Evolutionary conservation across 2,329 filamentous ascomycete genomes (phyloP), one percentile per base, ranked within the genome.

Genomic region (Arthrobotrys megalospora): DNA sequence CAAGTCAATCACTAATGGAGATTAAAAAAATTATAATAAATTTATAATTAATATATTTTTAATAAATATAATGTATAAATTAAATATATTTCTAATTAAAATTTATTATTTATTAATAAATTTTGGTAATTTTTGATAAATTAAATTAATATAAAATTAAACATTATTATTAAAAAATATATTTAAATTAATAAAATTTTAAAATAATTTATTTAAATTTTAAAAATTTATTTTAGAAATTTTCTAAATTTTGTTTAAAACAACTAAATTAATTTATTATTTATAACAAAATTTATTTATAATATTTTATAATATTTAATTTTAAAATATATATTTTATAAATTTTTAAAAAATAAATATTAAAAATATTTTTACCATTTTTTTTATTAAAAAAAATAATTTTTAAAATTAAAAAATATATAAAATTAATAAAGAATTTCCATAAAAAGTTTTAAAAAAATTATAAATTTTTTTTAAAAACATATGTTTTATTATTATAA

Each of bases 391-490:
- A 38, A 38, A 6, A 38, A 3, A 8, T 45, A 8, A 62, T 62
- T 6, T 62, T 62, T 5, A 62, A 38, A 62, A 38, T 16, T 11
- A 62, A 8, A 12, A 16, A 45, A 45, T 45, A 38, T 45, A 21
- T 60, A 11, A 34, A 34, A 62, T 32, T 34, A 8, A 62, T 62
- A 38, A 34, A 32, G 41, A 16, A 16, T 38, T 14, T 62, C 5
- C 16, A 38, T 34, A 34, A 10, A 41, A 38, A 24, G 43, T 34
- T 24, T 62, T 12, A 16, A 34, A 16, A 62, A 16, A 45, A n/a
- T 45, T 14, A 14, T 16, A 19, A 38, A 60, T 60, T 73, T 73
- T 66, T 36, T 68, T 16, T 73, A 19, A 38, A 55, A 67, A 32
- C 48, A 14, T 16, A 24, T 68, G 21, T 14, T 41, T 28, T 47